These are phyloP conservation scores for Aspergillus carlsbadensis DNA, from an alignment of 495 filamentous ascomycete genomes.

Conservation along the genomic window DNA sequence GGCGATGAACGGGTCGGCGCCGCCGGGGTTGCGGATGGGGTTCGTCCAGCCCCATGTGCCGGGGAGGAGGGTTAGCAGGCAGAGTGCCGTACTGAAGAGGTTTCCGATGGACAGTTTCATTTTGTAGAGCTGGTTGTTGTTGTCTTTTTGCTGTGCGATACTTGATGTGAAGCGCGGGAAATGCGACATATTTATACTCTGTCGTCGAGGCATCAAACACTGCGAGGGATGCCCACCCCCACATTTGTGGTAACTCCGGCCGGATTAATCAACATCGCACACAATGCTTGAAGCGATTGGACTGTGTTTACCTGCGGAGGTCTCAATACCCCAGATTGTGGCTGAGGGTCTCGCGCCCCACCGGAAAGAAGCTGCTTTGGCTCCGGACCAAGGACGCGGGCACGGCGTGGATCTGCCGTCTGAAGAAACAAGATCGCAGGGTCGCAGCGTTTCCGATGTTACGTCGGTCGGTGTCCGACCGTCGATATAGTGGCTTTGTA, in stretches of 20 bases:
- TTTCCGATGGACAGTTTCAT: background rate
- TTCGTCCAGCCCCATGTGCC: conserved; percentile 24
- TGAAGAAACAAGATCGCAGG: too few species aligned
- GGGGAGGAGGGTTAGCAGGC: background rate
- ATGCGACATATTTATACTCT: too few species aligned
- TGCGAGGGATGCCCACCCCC: too few species aligned
- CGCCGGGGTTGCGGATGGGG: conserved; percentile 28
- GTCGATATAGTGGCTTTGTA: too few species aligned
- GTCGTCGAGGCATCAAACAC: too few species aligned
- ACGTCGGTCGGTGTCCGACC: too few species aligned
- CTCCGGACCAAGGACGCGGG: background rate
- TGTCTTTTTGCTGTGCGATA: too few species aligned
- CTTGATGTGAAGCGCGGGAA: too few species aligned
- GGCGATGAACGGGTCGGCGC: conserved; percentile 46
- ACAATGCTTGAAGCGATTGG: background rate
- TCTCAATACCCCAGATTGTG: background rate
- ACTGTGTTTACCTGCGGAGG: background rate
- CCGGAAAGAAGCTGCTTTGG: background rate
- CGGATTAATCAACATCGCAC: background rate
- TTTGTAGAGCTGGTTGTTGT: too few species aligned
- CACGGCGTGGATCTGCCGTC: too few species aligned
- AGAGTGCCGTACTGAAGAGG: background rate
- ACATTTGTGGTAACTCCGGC: too few species aligned
- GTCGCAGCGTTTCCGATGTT: too few species aligned
- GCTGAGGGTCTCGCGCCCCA: background rate